These are phyloP conservation scores for Rhodotorula sp. DNA, from an alignment of 1,284 basidiomycete species.

Conservation along the genomic window DNA sequence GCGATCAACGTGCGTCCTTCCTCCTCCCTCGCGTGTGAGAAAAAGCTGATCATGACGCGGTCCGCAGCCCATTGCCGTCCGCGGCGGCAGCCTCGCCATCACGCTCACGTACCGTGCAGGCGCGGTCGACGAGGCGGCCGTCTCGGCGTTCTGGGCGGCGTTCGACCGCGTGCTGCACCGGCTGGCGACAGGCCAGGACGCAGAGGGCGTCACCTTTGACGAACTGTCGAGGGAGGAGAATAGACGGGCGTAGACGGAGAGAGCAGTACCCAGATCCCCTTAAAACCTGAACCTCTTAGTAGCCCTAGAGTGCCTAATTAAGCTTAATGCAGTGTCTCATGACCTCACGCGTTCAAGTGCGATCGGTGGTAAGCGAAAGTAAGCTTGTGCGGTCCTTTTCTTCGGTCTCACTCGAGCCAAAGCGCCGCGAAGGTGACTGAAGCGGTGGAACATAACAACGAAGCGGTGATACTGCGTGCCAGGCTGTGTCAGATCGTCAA, in stretches of 20 bases:
- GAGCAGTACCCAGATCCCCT: too few species aligned
- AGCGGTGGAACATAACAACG: background rate
- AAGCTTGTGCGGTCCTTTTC: too few species aligned
- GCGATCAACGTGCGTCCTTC: constrained; percentile 18
- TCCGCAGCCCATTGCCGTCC: constrained; percentile 16
- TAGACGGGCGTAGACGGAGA: too few species aligned
- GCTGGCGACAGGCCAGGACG: background rate
- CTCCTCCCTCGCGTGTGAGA: too few species aligned
- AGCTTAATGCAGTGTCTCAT: too few species aligned
- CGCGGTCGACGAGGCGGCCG: background rate
- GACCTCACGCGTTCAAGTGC: too few species aligned
- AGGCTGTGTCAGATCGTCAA: background rate
- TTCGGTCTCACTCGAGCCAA: too few species aligned
- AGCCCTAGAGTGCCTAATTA: too few species aligned
- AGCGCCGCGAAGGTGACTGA: too few species aligned
- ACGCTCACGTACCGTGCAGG: constrained; percentile 10
- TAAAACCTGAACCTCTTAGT: too few species aligned
- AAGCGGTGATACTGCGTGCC: background rate
- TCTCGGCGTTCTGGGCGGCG: background rate
- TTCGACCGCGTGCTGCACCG: constrained; percentile 5
- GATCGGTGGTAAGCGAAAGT: too few species aligned
- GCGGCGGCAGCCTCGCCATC: constrained; percentile 11
- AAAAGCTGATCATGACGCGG: too few species aligned
- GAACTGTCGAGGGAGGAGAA: background rate
- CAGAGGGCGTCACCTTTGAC: background rate